A percentile compares a stretch with the other conserved stretches of the same genome.
phyloP scores from a whole-genome alignment of 2,329 filamentous ascomycete species.

The Thermoascus crustaceus region DNA sequence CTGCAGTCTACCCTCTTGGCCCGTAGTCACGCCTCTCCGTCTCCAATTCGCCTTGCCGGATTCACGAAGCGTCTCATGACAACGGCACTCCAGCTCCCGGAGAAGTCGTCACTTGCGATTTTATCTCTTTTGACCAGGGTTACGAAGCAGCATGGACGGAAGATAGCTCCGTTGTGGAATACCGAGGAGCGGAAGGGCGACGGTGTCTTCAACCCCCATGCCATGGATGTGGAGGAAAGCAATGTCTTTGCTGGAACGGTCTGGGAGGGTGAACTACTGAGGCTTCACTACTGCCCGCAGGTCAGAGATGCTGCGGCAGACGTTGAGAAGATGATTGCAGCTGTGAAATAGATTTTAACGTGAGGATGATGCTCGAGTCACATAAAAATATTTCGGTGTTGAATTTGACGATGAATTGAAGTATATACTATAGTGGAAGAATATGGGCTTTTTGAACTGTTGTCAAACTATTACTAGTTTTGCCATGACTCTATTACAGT shows the following conservation, averaged over 20 bases:
- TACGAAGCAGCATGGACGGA: slow-evolving; percentile 70
- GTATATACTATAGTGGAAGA: too few species aligned
- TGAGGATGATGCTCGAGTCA: too few species aligned
- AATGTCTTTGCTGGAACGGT: slow-evolving; percentile 86
- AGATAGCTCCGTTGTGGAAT: slow-evolving; percentile 81
- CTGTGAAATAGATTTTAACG: slow-evolving; percentile 19
- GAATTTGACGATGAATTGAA: too few species aligned
- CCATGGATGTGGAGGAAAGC: slow-evolving; percentile 68
- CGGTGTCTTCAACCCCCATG: slow-evolving; percentile 69
- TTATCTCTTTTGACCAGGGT: slow-evolving; percentile 71
- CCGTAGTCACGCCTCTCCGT: slow-evolving; percentile 63
- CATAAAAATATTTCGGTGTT: too few species aligned
- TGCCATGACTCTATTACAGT: too few species aligned
- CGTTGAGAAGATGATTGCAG: slow-evolving; percentile 57
- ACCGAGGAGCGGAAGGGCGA: slow-evolving; percentile 91
- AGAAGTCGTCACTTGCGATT: slow-evolving; percentile 77
- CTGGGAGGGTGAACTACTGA: slow-evolving; percentile 87
- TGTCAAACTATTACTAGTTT: too few species aligned
- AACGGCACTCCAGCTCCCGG: slow-evolving; percentile 72
- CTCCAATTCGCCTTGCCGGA: slow-evolving; percentile 76
- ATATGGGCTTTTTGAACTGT: too few species aligned
- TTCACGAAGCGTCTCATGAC: slow-evolving; percentile 90
- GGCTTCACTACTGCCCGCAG: slow-evolving; percentile 76
- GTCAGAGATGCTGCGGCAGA: slow-evolving; percentile 66
- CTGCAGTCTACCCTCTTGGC: slow-evolving; percentile 76